These are phyloP conservation scores for Neltuma alba DNA, from an alignment of 306 rosid species.

Conservation along the genomic window DNA sequence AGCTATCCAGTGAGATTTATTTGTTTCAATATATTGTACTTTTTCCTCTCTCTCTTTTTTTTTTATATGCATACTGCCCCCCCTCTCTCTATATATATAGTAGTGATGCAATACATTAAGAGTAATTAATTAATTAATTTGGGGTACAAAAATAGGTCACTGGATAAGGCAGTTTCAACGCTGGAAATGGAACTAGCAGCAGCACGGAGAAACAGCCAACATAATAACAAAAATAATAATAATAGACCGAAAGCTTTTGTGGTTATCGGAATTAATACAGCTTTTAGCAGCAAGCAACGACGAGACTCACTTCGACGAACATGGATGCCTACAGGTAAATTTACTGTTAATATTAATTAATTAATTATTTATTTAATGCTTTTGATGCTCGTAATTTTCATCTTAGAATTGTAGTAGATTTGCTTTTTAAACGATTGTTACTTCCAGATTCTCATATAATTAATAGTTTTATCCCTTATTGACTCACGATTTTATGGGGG, in stretches of 20 bases:
- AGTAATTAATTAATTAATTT: slow-evolving; percentile 3
- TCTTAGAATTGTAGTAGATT: too few relatives aligned
- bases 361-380: not conserved
- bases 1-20: slow-evolving; percentile 64
- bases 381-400: too few relatives aligned
- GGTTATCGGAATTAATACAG: slow-evolving; percentile 89
- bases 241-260: slow-evolving; percentile 67
- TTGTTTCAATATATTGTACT: not conserved
- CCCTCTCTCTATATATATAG: not conserved
- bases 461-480: too few relatives aligned
- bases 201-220: slow-evolving; percentile 43
- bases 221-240: slow-evolving; percentile 23
- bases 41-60: not conserved
- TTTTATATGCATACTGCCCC: too few relatives aligned
- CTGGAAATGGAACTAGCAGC: slow-evolving; percentile 78
- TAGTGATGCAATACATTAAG: not conserved
- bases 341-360: not conserved
- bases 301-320: slow-evolving; percentile 76
- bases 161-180: slow-evolving; percentile 72
- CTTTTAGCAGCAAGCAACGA: slow-evolving; percentile 81
- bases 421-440: too few relatives aligned
- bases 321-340: slow-evolving; percentile 79
- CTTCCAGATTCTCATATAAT: too few relatives aligned
- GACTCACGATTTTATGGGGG: too few relatives aligned
- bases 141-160: slow-evolving; percentile 45